Evolutionary conservation across 345 rosid species (phyloP), one percentile per base, ranked within the genome.

Genomic region (Dipteronia sinensis): DNA sequence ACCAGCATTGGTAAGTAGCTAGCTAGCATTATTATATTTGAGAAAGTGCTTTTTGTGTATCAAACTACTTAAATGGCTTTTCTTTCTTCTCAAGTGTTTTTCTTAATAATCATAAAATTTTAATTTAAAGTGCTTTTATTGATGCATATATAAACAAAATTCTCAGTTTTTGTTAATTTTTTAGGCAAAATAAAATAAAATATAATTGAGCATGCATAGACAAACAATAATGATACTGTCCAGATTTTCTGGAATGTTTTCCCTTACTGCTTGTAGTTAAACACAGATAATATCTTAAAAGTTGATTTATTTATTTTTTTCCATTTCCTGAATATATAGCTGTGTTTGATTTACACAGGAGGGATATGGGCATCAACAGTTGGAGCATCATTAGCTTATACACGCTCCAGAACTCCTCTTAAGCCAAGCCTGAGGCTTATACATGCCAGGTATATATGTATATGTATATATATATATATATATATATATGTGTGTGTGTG

Each of bases 341-440:
- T 56, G 22, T 31, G 9, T 46, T 2, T 55, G 61, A 19, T 23
- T 40, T 74, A 64, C 79, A 64, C 78, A 89, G 95, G 93, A 68
- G 90, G 84, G n/a, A 10, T 88, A 1, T 89, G 95, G 95, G 93
- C 92, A 66, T 77, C 95, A 0, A 83, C 89, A 11, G 59, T 87
- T 42, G 95, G 90, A 29, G 95, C 87, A 56, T 91, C 95, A 11
- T 75, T 91, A 4, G 92, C 89, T 76, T 89, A 87, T 63, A 76
- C 88, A 1, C 73, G 84, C 20, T 55, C 88, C 19, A 86, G 68
- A 69, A 82, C 90, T 70, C 86, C 89, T 38, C 85, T 89, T 6
- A 91, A 89, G 83, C 90, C 95, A 16, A 91, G 93, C 49, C 89
- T 89, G 17, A 87, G 90, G 86, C 89, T 91, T 34, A 89, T 91